Base-by-base conservation (phyloP, 1,284 basidiomycete species). In the Hymenochaete sp. region DNA sequence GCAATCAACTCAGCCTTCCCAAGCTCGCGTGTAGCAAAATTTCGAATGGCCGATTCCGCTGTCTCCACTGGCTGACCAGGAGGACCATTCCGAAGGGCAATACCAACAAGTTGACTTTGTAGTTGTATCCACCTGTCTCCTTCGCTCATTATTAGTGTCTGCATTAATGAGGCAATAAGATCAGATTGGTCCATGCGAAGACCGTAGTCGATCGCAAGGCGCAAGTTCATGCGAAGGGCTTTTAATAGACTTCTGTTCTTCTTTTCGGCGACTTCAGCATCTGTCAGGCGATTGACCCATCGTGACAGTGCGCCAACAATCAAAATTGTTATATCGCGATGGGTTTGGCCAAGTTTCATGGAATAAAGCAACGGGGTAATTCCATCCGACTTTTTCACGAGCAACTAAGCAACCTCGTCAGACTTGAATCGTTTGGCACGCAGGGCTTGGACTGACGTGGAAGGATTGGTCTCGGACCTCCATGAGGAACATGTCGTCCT, bases 131-230 rank as follows among this genome's bases (percentile, higher is more conserved):
- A 90, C 54, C 75, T 75, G 53, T 88, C 85, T 14, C 86, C 86
- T 65, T 90, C 85, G 51, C 82, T 86, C 86, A 90, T 90, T 47
- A 90, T 74, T 28, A 89, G 66, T 6, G 82, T 85, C 62, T 90
- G 86, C 55, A 90, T 62, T 59, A 88, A 90, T 1, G 84, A 87
- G 16, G 85, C 82, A 47, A 81, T 82, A 27, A 89, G 68, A 54
- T 89, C 85, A 51, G 73, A 82, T 56, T 88, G 84, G 1, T 78
- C 77, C 52, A 74, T 78, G 49, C 82, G 74, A 25, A 90, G 66
- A n/a, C 85, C 87, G 55, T 77, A 82, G 58, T 89, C 84, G 42
- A 90, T 90, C 9, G 85, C 87, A 45, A 85, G 72, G 59, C 87
- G 86, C 38, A 90, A 71, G 55, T 88, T 88, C 13, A 75, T 60